A percentile compares a stretch with the other conserved stretches of the same genome.
These are phyloP conservation scores for Cokeromyces recurvatus DNA, from an alignment of 371 early-diverging fungal species.

Conservation along the genomic window DNA sequence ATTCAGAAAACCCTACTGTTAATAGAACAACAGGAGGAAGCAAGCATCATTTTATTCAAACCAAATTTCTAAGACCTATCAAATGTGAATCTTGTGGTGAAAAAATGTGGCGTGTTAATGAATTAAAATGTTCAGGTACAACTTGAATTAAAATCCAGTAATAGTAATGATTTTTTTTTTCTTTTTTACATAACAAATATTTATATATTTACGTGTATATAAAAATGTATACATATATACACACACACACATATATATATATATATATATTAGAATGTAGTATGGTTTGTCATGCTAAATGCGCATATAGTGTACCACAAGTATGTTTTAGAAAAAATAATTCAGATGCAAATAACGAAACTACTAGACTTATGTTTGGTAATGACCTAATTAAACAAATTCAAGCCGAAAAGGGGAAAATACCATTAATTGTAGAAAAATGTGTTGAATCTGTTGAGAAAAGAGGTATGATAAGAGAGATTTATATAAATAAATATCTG, in stretches of 20 bases:
- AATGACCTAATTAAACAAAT: slow-evolving; percentile 37
- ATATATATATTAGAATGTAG: slow-evolving; percentile 30
- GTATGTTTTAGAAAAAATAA: slow-evolving; percentile 22
- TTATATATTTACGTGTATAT: background rate
- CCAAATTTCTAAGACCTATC: slow-evolving; percentile 62
- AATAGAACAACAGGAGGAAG: slow-evolving; percentile 2
- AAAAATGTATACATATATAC: background rate
- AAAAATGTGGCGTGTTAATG: slow-evolving; percentile 81
- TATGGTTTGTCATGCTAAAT: slow-evolving; percentile 33
- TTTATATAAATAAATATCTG: background rate
- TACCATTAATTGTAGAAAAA: slow-evolving; percentile 74
- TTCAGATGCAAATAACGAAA: slow-evolving; percentile 1
- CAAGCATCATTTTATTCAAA: slow-evolving; percentile 56
- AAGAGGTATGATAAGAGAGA: slow-evolving; percentile 4
- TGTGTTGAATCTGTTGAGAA: slow-evolving; percentile 36
- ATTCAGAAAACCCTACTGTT: background rate
- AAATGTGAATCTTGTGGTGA: slow-evolving; percentile 85
- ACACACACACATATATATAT: background rate
- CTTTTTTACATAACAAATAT: too few relatives aligned
- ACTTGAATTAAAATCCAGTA: too few relatives aligned
- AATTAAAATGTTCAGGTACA: slow-evolving; percentile 74
- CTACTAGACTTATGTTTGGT: slow-evolving; percentile 22
- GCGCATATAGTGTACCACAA: slow-evolving; percentile 28
- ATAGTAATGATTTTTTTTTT: too few relatives aligned
- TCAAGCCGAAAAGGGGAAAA: slow-evolving; percentile 24